These are phyloP conservation scores for Boechera retrofracta DNA, from an alignment of 345 rosid genomes.

Conservation along the genomic window DNA sequence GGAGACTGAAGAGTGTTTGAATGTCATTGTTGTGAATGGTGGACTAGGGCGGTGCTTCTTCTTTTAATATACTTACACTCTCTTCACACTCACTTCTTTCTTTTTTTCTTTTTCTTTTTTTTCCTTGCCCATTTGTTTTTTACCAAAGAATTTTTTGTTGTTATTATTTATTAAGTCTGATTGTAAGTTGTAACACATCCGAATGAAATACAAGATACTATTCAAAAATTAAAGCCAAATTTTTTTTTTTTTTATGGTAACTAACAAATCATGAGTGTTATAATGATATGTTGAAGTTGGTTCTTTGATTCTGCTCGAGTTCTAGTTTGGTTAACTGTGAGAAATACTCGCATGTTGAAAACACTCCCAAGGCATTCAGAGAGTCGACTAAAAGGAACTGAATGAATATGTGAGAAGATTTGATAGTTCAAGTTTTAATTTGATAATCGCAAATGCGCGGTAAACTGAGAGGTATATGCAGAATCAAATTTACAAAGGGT, in stretches of 20 bases:
- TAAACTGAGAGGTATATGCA: too few species aligned
- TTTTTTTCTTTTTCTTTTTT: neutral
- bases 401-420: too few species aligned
- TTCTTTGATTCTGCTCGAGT: too few species aligned
- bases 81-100: constrained; percentile 26
- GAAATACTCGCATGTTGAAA: neutral
- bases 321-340: neutral
- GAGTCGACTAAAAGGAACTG: neutral
- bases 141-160: neutral
- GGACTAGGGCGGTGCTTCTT: constrained; percentile 51
- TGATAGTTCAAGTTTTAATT: too few species aligned
- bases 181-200: neutral
- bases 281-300: neutral
- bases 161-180: neutral
- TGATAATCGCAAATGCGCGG: too few species aligned
- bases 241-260: neutral
- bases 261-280: neutral
- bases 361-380: neutral
- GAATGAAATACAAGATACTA: neutral
- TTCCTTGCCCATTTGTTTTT: constrained; percentile 3
- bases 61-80: constrained; percentile 30
- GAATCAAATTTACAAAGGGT: neutral
- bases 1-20: constrained; percentile 42
- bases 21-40: constrained; percentile 51
- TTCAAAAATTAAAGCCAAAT: neutral